phyloP scores from a whole-genome alignment of 257 asterid species.

The Ophiorrhiza pumila region DNA sequence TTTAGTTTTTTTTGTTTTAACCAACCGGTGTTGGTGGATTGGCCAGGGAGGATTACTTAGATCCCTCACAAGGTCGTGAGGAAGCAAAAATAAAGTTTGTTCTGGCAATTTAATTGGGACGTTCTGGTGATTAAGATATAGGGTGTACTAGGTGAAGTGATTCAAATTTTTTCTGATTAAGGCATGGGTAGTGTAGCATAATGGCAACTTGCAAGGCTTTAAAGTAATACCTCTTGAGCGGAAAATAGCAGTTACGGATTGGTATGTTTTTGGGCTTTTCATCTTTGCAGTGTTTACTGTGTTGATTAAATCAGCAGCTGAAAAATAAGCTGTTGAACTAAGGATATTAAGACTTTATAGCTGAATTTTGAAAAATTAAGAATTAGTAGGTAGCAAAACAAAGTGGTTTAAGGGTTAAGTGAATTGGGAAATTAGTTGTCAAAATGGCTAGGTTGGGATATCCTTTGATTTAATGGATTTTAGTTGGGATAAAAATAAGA shows the following conservation, averaged over 20 bases:
- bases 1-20: too few relatives aligned
- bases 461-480: not conserved
- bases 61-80: too few relatives aligned
- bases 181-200: not conserved
- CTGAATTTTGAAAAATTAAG: too few relatives aligned
- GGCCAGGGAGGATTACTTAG: too few relatives aligned
- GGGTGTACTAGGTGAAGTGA: too few relatives aligned
- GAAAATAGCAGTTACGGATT: not conserved
- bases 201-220: not conserved
- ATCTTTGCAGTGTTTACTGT: not conserved
- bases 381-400: not conserved
- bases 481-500: not conserved
- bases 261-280: not conserved
- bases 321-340: too few relatives aligned
- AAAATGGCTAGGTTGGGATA: not conserved
- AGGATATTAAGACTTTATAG: not conserved
- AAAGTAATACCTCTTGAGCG: too few relatives aligned
- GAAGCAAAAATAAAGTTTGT: too few relatives aligned
- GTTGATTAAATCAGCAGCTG: not conserved
- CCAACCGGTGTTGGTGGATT: too few relatives aligned
- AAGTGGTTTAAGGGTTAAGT: not conserved
- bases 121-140: too few relatives aligned
- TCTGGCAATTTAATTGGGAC: too few relatives aligned
- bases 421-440: not conserved
- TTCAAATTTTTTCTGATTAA: not conserved